Evolutionary conservation across 495 filamentous ascomycete genomes (phyloP).

Genomic region (Penicillium canariense): DNA sequence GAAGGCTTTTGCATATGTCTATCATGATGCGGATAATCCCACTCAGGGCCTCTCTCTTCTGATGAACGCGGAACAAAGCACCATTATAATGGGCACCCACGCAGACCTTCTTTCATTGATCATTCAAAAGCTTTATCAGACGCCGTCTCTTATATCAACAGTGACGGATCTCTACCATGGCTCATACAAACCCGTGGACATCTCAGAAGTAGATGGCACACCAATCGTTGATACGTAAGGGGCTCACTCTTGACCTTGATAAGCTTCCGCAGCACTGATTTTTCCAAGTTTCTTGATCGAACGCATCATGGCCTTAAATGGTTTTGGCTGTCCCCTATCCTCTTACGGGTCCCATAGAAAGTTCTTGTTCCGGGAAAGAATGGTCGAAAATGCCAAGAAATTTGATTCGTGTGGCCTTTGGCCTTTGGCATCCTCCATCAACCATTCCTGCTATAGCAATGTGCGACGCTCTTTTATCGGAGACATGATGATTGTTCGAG

Average conservation of each 20-base stretch:
- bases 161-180: slow-evolving; percentile 48
- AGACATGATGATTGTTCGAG: slow-evolving; percentile 59
- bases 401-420: slow-evolving; percentile 49
- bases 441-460: slow-evolving; percentile 54
- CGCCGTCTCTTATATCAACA: slow-evolving; percentile 40
- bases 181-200: slow-evolving; percentile 27
- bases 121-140: slow-evolving; percentile 48
- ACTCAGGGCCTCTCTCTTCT: slow-evolving; percentile 23
- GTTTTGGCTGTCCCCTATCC: slow-evolving; percentile 46
- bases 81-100: slow-evolving; percentile 29
- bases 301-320: slow-evolving; percentile 45
- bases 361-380: neutral
- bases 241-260: neutral
- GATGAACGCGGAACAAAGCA: slow-evolving; percentile 32
- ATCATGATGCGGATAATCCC: slow-evolving; percentile 7
- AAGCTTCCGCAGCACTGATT: slow-evolving; percentile 4
- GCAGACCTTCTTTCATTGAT: slow-evolving; percentile 37
- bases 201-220: slow-evolving; percentile 38
- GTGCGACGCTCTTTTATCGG: slow-evolving; percentile 51
- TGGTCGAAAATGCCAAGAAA: slow-evolving; percentile 8
- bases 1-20: slow-evolving; percentile 50
- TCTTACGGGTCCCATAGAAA: slow-evolving; percentile 31
- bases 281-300: slow-evolving; percentile 40
- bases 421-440: slow-evolving; percentile 52
- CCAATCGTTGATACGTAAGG: slow-evolving; percentile 52